Conservation (phyloP, 352 stramenopile species). For the Pythium insidiosum region DNA sequence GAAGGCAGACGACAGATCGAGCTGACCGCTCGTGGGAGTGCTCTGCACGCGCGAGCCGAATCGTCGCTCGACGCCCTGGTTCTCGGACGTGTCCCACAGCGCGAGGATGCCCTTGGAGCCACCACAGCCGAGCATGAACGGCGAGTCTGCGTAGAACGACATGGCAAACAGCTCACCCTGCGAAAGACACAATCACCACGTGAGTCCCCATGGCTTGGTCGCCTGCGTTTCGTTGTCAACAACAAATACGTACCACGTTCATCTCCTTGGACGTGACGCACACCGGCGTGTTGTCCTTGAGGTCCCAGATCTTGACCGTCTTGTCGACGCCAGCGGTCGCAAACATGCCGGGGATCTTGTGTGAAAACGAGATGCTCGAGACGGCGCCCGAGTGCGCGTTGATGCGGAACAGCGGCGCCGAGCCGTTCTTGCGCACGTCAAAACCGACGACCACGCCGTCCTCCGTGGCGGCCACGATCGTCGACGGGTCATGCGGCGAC, state of each 20-base stretch:
- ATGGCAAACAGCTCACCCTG: conserved; percentile 88
- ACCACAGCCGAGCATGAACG: conserved; percentile 86
- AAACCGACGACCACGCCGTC: conserved; percentile 92
- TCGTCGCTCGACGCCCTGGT: conserved; percentile 74
- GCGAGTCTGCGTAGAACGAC: conserved; percentile 84
- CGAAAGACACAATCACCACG: conserved; percentile 9
- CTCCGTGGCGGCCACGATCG: conserved; percentile 91
- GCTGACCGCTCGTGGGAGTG: conserved; percentile 8
- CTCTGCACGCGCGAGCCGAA: conserved; percentile 71
- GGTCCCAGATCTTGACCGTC: conserved; percentile 97
- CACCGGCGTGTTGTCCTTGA: conserved; percentile 55
- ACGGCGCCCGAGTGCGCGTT: conserved; percentile 86
- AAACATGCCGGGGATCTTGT: conserved; percentile 89
- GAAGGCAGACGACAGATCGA: conserved; percentile 68
- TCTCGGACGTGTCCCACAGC: conserved; percentile 87
- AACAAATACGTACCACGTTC: conserved; percentile 82
- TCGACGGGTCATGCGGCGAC: conserved; percentile 90
- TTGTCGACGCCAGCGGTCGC: conserved; percentile 96
- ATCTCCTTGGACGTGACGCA: conserved; percentile 90
- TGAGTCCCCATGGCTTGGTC: background rate
- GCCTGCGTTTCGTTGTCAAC: too few species aligned
- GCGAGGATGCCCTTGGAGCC: conserved; percentile 84
- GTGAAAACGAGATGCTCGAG: conserved; percentile 81
- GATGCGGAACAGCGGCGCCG: conserved; percentile 88
- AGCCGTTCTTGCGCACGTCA: conserved; percentile 94